Evolutionary conservation across 371 early-diverging fungal genomes (phyloP).

Genomic region (Mortierella sp.): DNA sequence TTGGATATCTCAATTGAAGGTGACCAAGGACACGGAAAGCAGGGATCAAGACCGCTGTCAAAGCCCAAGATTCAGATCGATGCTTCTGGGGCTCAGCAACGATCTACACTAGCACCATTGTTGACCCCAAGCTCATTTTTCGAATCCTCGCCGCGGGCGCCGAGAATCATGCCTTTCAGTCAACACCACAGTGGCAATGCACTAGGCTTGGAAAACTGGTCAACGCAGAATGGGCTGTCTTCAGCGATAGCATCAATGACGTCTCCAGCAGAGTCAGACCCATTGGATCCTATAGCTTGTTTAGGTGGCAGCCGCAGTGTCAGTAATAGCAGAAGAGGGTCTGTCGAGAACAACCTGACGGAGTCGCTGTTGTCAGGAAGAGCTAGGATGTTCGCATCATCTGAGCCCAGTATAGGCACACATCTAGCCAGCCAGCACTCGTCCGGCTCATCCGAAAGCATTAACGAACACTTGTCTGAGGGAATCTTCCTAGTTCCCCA

Average conservation of each 20-base stretch:
- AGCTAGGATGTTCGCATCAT: slow-evolving; percentile 38
- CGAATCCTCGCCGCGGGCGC: slow-evolving; percentile 44
- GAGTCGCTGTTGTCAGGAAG: slow-evolving; percentile 43
- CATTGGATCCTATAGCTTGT: slow-evolving; percentile 24
- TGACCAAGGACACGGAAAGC: slow-evolving; percentile 32
- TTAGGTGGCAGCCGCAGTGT: slow-evolving; percentile 47
- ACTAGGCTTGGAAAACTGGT: slow-evolving; percentile 26
- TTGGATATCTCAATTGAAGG: slow-evolving; percentile 50
- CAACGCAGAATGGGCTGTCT: slow-evolving; percentile 26
- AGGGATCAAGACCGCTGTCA: slow-evolving; percentile 17
- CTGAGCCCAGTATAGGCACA: slow-evolving; percentile 2
- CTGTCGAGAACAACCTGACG: slow-evolving; percentile 46
- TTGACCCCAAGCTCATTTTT: slow-evolving; percentile 42
- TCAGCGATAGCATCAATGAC: slow-evolving; percentile 24
- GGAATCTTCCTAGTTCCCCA: slow-evolving; percentile 6
- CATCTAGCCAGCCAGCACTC: slow-evolving; percentile 7
- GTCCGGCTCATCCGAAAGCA: not conserved
- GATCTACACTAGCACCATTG: slow-evolving; percentile 13
- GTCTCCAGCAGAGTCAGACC: slow-evolving; percentile 30
- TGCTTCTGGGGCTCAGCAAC: not conserved
- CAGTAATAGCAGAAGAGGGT: slow-evolving; percentile 38
- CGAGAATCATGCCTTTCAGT: slow-evolving; percentile 49
- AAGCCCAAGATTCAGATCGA: slow-evolving; percentile 25
- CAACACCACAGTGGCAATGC: slow-evolving; percentile 15
- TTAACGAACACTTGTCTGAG: not conserved